phyloP scores from a whole-genome alignment of 805 yeast species.

The Wickerhamomyces tratensis region DNA sequence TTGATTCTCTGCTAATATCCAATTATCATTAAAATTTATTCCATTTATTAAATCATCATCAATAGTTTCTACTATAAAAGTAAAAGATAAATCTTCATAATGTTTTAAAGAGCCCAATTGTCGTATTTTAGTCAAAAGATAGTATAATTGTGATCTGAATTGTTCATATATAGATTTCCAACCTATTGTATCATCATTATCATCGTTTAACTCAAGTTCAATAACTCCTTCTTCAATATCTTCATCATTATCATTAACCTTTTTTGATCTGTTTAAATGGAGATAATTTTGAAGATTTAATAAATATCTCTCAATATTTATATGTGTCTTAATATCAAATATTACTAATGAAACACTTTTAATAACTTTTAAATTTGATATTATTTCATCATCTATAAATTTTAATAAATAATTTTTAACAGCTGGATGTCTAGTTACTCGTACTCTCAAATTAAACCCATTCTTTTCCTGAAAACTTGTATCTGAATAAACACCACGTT shows the following conservation, averaged over 20 bases:
- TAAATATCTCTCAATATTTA: slow-evolving; percentile 29
- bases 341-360: slow-evolving; percentile 28
- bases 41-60: not conserved
- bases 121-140: slow-evolving; percentile 7
- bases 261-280: slow-evolving; percentile 1
- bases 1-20: slow-evolving; percentile 12
- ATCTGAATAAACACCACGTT: slow-evolving; percentile 41
- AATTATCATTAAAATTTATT: not conserved
- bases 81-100: not conserved
- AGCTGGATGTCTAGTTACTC: slow-evolving; percentile 35
- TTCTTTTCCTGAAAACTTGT: slow-evolving; percentile 35
- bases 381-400: slow-evolving; percentile 19
- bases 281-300: slow-evolving; percentile 23
- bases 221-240: no score
- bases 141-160: slow-evolving; percentile 11
- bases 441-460: slow-evolving; percentile 32
- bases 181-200: not conserved
- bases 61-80: not conserved
- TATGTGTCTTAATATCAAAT: slow-evolving; percentile 19
- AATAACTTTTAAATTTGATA: slow-evolving; percentile 14
- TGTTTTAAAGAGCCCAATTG: not conserved
- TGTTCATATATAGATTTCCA: slow-evolving; percentile 9
- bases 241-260: not conserved
- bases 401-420: slow-evolving; percentile 33
- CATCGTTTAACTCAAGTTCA: no score